phyloP scores from a whole-genome alignment of 148 eudicot species.

The Diospyros kaki region DNA sequence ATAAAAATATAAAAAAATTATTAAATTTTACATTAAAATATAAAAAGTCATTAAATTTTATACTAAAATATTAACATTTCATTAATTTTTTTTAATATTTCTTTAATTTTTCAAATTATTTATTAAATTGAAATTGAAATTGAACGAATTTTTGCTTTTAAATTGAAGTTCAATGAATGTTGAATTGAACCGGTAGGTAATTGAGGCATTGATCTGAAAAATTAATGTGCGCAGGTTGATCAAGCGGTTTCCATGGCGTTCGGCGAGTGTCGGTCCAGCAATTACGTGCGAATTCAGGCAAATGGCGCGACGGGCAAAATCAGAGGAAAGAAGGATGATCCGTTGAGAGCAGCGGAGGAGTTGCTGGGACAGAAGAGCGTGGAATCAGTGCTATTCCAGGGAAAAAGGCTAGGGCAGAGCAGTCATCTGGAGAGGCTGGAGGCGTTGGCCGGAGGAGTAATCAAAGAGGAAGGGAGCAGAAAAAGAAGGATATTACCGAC shows the following conservation, averaged over 20 bases:
- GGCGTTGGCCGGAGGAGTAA: slow-evolving; percentile 24
- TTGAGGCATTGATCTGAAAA: not conserved
- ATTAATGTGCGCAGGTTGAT: slow-evolving; percentile 25
- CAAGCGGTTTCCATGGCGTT: slow-evolving; percentile 49
- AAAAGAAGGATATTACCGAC: slow-evolving; percentile 27
- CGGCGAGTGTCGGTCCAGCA: slow-evolving; percentile 22
- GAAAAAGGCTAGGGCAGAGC: slow-evolving; percentile 22
- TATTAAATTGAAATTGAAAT: not conserved
- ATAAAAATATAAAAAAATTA: too few relatives aligned
- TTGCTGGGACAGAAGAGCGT: slow-evolving; percentile 36
- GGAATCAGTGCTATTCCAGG: slow-evolving; percentile 36
- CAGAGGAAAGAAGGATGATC: not conserved
- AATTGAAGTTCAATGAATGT: too few relatives aligned
- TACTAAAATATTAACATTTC: not conserved
- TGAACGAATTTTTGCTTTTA: not conserved
- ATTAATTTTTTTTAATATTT: not conserved
- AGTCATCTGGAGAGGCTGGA: slow-evolving; percentile 30
- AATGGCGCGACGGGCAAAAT: not conserved
- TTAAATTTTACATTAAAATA: too few relatives aligned
- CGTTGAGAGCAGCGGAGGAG: slow-evolving; percentile 16
- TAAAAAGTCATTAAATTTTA: too few relatives aligned
- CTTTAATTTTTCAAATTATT: not conserved
- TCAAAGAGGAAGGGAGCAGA: slow-evolving; percentile 42
- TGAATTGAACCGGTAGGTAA: not conserved
- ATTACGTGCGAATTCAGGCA: slow-evolving; percentile 42